Evolutionary conservation across 2,329 filamentous ascomycete genomes (phyloP), one percentile per base, ranked within the genome.

Genomic region (Pestalotiopsis sp.): DNA sequence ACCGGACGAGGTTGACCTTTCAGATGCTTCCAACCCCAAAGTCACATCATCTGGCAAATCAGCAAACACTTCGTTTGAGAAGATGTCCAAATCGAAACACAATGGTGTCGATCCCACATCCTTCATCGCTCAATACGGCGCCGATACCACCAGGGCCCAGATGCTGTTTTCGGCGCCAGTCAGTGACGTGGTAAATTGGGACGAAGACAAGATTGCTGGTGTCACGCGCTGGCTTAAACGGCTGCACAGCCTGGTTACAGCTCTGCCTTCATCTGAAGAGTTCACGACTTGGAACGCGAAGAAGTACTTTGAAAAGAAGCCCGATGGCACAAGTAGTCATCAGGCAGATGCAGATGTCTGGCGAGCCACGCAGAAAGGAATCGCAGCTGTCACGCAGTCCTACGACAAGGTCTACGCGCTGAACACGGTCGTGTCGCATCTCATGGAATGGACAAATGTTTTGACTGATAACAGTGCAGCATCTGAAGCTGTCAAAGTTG

Each of bases 31-130:
- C 0, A 81, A 82, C 13, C 92, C 92, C 1, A 83, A 84, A 66
- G 87, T 96, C n/a, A 84, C 84, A 20, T 84, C 86, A 0, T 92
- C 89, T 0, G 88, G 89, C 3, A 80, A 86, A 62, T 74, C 76
- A 0, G 89, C 92, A 1, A 87, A 83, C 36, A 80, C 94, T 20
- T 90, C 88, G 1, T 97, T 88, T 74, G 94, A 97, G 78, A 97
- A 97, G 78, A 97, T 97, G 94, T 96, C 93, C 52, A 97, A 97
- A 81, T 97, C 93, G 75, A 97, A 97, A 79, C 86, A 96, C 81
- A 97, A 97, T 76, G 94, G 94, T 31, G 93, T 97, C 6, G 93
- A 97, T 76, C 94, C 94, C 0, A 90, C 88, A 0, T 84, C 83
- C 0, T 92, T 92, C 71, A 93, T 96, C 68, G 81, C 85, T 7